Evolutionary conservation across 768 basidiomycete genomes (phyloP), one percentile per base, ranked within the genome.

Genomic region (Kondoa malvinella): DNA sequence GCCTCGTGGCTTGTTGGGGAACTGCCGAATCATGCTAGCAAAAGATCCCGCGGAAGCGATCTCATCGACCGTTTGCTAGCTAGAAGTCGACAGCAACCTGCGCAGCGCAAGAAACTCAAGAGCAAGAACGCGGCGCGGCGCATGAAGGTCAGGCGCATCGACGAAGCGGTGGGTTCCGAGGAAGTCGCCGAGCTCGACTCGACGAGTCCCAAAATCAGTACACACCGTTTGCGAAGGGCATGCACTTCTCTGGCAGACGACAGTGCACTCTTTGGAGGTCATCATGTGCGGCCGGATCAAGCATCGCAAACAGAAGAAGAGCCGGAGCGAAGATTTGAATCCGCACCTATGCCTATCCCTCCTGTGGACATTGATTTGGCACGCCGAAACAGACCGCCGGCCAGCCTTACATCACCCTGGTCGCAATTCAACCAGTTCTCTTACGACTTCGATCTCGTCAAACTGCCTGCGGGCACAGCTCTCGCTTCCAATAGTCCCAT

Each of bases 401-500:
- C 21, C 40, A 50, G 8, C 40, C 8, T 21, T 50, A 8, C 40
- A 50, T 50, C 40, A 50, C 40, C 29, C 3, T 67, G 66, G 66
- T 16, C 56, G 2, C 25, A 17, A 27, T 71, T 71, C 40, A 60
- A 67, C 60, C 67, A 70, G 27, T 75, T 74, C 64, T 72, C 74
- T 65, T 71, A 79, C 68, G 84, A 89, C 76, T 81, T 84, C 72
- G 79, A 79, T 31, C 80, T 88, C 15, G 75, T 75, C 2, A 76
- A 77, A 32, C 76, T 87, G 3, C 79, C 78, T 27, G 78, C 81
- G 1, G 85, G 84, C 1, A 76, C 82, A 34, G 79, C 79, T 34
- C 85, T 89, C 70, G 74, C 73, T 0, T 89, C 17, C 68, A 84
- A 61, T 73, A 78, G 2, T 62, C 65, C 0, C 1, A 56, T 57